Evolutionary conservation across 345 rosid genomes (phyloP).

Genomic region (Ricinus communis): DNA sequence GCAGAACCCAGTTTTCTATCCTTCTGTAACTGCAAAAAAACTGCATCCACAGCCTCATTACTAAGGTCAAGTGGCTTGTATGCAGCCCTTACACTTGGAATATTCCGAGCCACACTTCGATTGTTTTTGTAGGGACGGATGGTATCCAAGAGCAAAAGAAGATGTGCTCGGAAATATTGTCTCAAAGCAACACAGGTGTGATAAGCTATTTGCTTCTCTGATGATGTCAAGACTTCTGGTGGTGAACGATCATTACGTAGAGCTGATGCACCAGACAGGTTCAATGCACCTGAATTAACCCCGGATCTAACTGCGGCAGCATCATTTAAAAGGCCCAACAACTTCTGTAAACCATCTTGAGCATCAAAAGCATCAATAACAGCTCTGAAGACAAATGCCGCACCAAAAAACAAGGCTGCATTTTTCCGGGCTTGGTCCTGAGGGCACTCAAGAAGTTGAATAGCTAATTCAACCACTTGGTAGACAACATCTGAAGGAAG

Average conservation of each 20-base stretch:
- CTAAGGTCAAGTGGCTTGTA: slow-evolving; percentile 95
- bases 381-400: slow-evolving; percentile 95
- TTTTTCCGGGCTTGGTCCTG: slow-evolving; percentile 95
- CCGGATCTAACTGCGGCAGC: slow-evolving; percentile 96
- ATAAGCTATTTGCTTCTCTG: slow-evolving; percentile 94
- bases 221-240: slow-evolving; percentile 79
- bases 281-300: slow-evolving; percentile 55
- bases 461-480: slow-evolving; percentile 84
- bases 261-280: slow-evolving; percentile 44
- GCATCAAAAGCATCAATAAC: slow-evolving; percentile 95
- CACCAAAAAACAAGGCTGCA: slow-evolving; percentile 89
- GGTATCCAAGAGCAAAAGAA: slow-evolving; percentile 83
- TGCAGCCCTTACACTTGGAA: slow-evolving; percentile 79
- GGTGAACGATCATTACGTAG: slow-evolving; percentile 76
- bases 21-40: slow-evolving; percentile 88
- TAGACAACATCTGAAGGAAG: slow-evolving; percentile 77
- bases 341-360: slow-evolving; percentile 81
- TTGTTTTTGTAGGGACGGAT: slow-evolving; percentile 82
- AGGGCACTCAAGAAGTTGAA: slow-evolving; percentile 78
- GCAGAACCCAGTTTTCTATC: slow-evolving; percentile 92
- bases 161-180: slow-evolving; percentile 96
- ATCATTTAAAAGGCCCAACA: slow-evolving; percentile 68
- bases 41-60: slow-evolving; percentile 94
- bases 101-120: slow-evolving; percentile 65
- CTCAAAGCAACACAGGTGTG: slow-evolving; percentile 93